A percentile compares a stretch with the other conserved stretches of the same genome.
Evolutionary conservation across 176 grass and related monocot genomes (phyloP).

Genomic region (Elaeis guineensis): DNA sequence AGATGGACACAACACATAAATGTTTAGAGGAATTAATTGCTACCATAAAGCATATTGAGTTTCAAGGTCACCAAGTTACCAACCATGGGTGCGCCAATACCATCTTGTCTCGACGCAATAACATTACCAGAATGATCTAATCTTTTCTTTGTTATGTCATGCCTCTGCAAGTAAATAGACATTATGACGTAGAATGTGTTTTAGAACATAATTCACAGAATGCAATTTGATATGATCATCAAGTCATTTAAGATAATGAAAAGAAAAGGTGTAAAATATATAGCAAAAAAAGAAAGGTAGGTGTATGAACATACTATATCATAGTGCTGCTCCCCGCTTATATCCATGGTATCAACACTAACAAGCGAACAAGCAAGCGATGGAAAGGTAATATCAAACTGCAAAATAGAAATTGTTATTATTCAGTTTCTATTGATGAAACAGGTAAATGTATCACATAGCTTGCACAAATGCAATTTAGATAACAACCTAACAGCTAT

Average conservation of each 20-base stretch:
- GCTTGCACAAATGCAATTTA: too few relatives aligned
- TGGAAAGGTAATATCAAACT: constrained; percentile 97
- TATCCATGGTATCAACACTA: constrained; percentile 81
- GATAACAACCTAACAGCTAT: too few relatives aligned
- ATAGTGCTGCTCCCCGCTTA: constrained; percentile 91
- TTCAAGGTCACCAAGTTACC: constrained; percentile 9
- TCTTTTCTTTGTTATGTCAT: constrained; percentile 90
- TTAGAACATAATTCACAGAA: too few relatives aligned
- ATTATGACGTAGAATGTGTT: too few relatives aligned
- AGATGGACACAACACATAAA: too few relatives aligned
- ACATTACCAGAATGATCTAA: constrained; percentile 65
- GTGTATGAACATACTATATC: constrained; percentile 55
- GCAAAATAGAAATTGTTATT: constrained; percentile 33
- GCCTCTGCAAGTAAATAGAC: constrained; percentile 51
- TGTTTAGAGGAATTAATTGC: too few relatives aligned
- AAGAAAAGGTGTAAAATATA: too few relatives aligned
- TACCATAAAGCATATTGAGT: too few relatives aligned
- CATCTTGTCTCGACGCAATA: constrained; percentile 67
- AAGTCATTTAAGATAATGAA: too few relatives aligned
- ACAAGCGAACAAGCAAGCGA: constrained; percentile 84
- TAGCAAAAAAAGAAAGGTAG: constrained; percentile 3
- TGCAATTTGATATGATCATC: too few relatives aligned
- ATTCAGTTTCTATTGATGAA: background rate
- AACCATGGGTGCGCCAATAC: constrained; percentile 91
- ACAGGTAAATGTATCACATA: too few relatives aligned